Evolutionary conservation across 169 alveolate species (phyloP).

Genomic region (Eimeria maxima): DNA sequence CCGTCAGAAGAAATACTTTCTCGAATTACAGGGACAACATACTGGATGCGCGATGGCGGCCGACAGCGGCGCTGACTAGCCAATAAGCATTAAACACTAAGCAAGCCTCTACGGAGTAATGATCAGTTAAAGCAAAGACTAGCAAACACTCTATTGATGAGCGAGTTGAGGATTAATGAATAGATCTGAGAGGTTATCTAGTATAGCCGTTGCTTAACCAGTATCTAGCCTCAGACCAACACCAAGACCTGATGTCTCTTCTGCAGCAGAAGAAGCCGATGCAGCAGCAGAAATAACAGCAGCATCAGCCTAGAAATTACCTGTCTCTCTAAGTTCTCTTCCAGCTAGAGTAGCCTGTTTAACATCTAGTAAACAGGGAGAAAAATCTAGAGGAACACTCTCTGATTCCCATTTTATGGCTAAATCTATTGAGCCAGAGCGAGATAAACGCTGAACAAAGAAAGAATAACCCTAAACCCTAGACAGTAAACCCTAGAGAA

Average conservation of each 20-base stretch:
- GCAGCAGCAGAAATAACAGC: neutral
- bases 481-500: conserved; percentile 1
- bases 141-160: too few species aligned
- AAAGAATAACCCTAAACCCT: conserved; percentile 2
- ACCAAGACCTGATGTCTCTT: neutral
- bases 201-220: too few species aligned
- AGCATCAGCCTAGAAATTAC: neutral
- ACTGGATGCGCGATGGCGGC: too few species aligned
- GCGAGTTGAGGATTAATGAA: too few species aligned
- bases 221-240: too few species aligned
- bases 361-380: neutral
- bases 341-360: neutral
- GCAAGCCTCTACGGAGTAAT: too few species aligned
- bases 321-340: neutral
- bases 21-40: too few species aligned
- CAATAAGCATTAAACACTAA: too few species aligned
- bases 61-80: too few species aligned
- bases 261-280: neutral
- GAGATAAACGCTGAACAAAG: conserved; percentile 10
- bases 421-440: conserved; percentile 18
- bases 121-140: too few species aligned
- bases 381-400: neutral
- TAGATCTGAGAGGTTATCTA: too few species aligned
- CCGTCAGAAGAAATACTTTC: too few species aligned
- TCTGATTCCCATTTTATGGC: conserved; percentile 28